Conservation (phyloP, 2,329 filamentous ascomycete species). For the Cercospora nicotianae region DNA sequence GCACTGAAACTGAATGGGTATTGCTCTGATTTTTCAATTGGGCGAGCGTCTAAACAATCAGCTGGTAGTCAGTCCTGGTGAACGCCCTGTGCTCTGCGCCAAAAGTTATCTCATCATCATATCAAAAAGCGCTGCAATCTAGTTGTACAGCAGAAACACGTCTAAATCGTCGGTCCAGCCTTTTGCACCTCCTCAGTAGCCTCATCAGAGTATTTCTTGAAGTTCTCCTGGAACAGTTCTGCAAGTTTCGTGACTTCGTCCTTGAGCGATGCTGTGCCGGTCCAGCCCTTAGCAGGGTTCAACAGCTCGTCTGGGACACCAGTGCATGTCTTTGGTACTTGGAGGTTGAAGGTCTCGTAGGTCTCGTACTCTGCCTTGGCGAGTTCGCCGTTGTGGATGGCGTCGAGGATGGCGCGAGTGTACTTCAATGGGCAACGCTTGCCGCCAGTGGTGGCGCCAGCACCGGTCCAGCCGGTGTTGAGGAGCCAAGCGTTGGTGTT, state of each 20-base stretch:
- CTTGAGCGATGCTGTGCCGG: slow-evolving; percentile 76
- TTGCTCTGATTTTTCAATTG: neutral
- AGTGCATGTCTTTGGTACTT: slow-evolving; percentile 88
- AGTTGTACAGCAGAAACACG: neutral
- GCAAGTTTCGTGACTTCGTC: slow-evolving; percentile 84
- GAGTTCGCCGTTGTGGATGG: slow-evolving; percentile 95
- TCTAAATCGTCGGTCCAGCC: slow-evolving; percentile 42
- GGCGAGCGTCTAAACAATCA: neutral
- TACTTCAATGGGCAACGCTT: slow-evolving; percentile 98
- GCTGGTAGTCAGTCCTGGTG: neutral
- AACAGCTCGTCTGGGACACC: slow-evolving; percentile 88
- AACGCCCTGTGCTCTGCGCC: neutral
- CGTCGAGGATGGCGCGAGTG: slow-evolving; percentile 95
- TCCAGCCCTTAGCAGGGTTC: slow-evolving; percentile 94
- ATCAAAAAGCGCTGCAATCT: neutral
- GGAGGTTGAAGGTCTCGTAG: slow-evolving; percentile 95
- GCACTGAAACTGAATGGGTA: neutral
- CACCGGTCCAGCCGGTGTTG: slow-evolving; percentile 97
- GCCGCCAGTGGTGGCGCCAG: slow-evolving; percentile 80
- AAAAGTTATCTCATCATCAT: neutral
- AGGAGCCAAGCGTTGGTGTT: slow-evolving; percentile 96
- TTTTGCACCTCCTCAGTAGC: slow-evolving; percentile 55
- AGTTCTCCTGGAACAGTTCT: slow-evolving; percentile 90
- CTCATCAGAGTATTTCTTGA: slow-evolving; percentile 86
- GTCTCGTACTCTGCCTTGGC: slow-evolving; percentile 90